Evolutionary conservation across 805 yeast species (phyloP).

Genomic region (Hanseniaspora osmophila): DNA sequence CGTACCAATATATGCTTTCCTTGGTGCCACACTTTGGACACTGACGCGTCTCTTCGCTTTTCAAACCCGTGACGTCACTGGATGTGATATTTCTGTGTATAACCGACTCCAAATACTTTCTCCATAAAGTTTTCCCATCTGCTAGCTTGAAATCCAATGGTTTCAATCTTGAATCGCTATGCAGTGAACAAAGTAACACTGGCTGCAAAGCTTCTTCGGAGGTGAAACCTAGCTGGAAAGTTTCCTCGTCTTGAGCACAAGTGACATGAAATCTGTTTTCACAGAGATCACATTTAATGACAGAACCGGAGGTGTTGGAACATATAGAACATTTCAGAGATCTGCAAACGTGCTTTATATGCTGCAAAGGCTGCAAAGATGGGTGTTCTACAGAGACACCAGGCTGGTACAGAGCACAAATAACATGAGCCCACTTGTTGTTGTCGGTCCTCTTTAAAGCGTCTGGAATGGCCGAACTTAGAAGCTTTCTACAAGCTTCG

Average conservation of each 20-base stretch:
- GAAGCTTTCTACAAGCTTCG: slow-evolving; percentile 31
- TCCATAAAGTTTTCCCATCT: slow-evolving; percentile 3
- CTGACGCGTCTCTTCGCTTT: neutral
- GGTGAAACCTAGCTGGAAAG: slow-evolving; percentile 8
- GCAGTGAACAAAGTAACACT: slow-evolving; percentile 1
- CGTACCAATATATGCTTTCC: slow-evolving; percentile 13
- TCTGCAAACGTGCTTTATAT: slow-evolving; percentile 24
- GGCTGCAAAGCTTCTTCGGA: slow-evolving; percentile 4
- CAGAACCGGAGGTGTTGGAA: slow-evolving; percentile 33
- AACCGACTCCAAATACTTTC: neutral
- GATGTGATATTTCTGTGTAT: neutral
- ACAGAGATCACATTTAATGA: slow-evolving; percentile 13
- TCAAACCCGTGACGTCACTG: neutral
- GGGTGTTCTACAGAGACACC: slow-evolving; percentile 31
- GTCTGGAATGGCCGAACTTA: slow-evolving; percentile 35
- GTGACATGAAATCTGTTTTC: slow-evolving; percentile 12
- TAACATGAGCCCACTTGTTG: slow-evolving; percentile 66
- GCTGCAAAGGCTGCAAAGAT: slow-evolving; percentile 34
- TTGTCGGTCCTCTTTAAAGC: slow-evolving; percentile 49
- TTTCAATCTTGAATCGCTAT: neutral
- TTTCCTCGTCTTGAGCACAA: slow-evolving; percentile 14
- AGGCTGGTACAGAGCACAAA: slow-evolving; percentile 49
- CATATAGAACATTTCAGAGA: slow-evolving; percentile 32
- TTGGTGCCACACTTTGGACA: slow-evolving; percentile 11
- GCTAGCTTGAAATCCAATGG: neutral